A percentile compares a stretch with the other conserved stretches of the same genome.
Evolutionary conservation across 1,139 yeast genomes (phyloP).

Genomic region (Kurtzmaniella natalensis): DNA sequence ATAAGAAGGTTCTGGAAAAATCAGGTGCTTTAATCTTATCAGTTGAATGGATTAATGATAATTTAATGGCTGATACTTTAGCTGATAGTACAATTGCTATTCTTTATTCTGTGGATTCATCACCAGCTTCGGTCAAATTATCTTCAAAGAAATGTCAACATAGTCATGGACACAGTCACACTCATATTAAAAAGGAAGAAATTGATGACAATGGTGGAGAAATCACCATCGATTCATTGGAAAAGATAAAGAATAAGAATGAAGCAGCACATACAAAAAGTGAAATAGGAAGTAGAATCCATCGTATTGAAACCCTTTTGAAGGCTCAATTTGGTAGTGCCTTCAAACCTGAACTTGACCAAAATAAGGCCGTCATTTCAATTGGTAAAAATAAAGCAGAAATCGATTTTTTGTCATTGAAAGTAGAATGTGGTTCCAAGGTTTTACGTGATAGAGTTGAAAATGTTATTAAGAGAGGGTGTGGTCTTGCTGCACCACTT

Average conservation of each 20-base stretch:
- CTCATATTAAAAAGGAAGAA: slow-evolving; percentile 11
- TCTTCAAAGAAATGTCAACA: slow-evolving; percentile 60
- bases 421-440: slow-evolving; percentile 72
- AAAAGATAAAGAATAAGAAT: slow-evolving; percentile 12
- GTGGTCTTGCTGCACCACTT: slow-evolving; percentile 80
- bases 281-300: slow-evolving; percentile 50
- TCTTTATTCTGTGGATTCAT: slow-evolving; percentile 83
- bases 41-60: slow-evolving; percentile 89
- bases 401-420: slow-evolving; percentile 58
- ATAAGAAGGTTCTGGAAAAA: slow-evolving; percentile 34
- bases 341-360: slow-evolving; percentile 36
- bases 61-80: slow-evolving; percentile 78
- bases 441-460: slow-evolving; percentile 80
- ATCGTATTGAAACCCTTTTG: slow-evolving; percentile 60
- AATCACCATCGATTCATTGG: too few relatives aligned
- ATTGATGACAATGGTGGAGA: slow-evolving; percentile 6
- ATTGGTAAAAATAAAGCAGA: slow-evolving; percentile 75
- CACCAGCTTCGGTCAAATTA: slow-evolving; percentile 90
- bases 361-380: slow-evolving; percentile 47
- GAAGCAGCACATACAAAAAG: slow-evolving; percentile 30
- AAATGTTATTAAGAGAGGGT: slow-evolving; percentile 73
- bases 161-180: slow-evolving; percentile 28
- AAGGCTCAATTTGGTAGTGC: slow-evolving; percentile 88
- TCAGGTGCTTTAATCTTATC: slow-evolving; percentile 42
- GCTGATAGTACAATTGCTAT: slow-evolving; percentile 95